Percentiles rank a stretch among this genome's conserved stretches.
These are phyloP conservation scores for Tetrapisispora phaffii DNA, from an alignment of 805 yeast species.

Conservation along the genomic window DNA sequence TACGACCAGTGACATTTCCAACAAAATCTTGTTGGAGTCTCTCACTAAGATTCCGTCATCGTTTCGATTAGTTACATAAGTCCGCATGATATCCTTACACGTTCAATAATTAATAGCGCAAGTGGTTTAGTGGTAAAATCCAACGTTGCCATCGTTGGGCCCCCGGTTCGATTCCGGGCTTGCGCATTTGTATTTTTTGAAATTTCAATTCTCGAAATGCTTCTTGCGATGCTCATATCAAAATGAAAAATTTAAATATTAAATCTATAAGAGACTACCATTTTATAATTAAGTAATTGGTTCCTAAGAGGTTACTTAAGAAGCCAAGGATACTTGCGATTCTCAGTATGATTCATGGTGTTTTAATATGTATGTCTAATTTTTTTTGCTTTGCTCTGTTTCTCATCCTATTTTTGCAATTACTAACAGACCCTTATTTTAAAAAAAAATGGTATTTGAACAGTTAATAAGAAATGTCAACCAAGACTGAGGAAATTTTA, in stretches of 20 bases:
- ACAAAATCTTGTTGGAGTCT: too few species aligned
- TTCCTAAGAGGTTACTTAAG: not conserved
- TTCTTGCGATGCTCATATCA: not conserved
- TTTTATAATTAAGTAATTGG: not conserved
- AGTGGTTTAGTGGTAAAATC: constrained; percentile 31
- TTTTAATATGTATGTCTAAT: constrained; percentile 57
- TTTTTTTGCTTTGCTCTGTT: not conserved
- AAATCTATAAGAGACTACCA: not conserved
- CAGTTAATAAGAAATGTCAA: constrained; percentile 80
- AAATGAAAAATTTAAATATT: not conserved
- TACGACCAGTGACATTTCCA: too few species aligned
- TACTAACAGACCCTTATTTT: constrained; percentile 3
- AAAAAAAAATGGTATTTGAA: not conserved
- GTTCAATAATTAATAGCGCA: too few species aligned
- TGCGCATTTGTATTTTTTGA: constrained; percentile 15
- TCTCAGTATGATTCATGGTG: constrained; percentile 71
- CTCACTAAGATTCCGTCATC: too few species aligned
- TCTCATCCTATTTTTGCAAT: not conserved
- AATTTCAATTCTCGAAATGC: not conserved
- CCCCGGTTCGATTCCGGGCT: constrained; percentile 31
- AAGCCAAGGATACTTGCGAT: not conserved
- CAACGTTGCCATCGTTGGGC: constrained; percentile 32
- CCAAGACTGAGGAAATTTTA: constrained; percentile 88
- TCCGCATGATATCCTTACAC: too few species aligned
- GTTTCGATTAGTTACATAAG: too few species aligned